Evolutionary conservation across 176 grass and related monocot species (phyloP).

Genomic region (Elaeis guineensis): DNA sequence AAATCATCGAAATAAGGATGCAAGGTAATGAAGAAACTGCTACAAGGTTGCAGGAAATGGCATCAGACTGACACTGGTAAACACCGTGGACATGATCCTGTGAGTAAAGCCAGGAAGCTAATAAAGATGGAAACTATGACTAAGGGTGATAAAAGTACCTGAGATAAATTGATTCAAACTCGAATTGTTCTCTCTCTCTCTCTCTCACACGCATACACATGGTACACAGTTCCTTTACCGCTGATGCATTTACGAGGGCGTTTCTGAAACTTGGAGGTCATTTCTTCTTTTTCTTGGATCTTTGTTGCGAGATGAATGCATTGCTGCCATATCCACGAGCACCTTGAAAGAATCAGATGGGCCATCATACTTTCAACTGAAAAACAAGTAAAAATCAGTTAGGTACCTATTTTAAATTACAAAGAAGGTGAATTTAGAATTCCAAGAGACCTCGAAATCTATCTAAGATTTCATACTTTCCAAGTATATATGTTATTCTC

Average conservation of each 20-base stretch:
- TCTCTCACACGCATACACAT: constrained; percentile 89
- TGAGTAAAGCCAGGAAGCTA: too few relatives aligned
- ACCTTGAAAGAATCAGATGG: constrained; percentile 96
- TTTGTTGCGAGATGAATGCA: constrained; percentile 89
- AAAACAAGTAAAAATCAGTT: too few relatives aligned
- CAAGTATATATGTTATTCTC: too few relatives aligned
- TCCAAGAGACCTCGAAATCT: too few relatives aligned
- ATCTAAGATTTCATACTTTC: too few relatives aligned
- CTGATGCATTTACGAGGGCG: constrained; percentile 72
- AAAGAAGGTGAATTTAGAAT: too few relatives aligned
- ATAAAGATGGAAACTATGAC: too few relatives aligned
- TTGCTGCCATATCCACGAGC: constrained; percentile 85
- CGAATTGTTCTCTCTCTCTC: constrained; percentile 78
- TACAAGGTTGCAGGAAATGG: too few relatives aligned
- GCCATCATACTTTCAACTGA: constrained; percentile 72
- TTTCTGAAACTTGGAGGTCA: constrained; percentile 45
- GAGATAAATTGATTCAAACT: constrained; percentile 64
- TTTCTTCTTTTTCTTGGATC: constrained; percentile 74
- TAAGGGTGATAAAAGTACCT: constrained; percentile 34
- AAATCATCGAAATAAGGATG: background rate
- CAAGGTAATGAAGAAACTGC: background rate
- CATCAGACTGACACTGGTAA: too few relatives aligned
- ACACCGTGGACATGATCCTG: too few relatives aligned
- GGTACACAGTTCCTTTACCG: constrained; percentile 54
- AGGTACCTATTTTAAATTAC: too few relatives aligned